These are phyloP conservation scores for Pseudovirgaria hyperparasitica DNA, from an alignment of 2,329 filamentous ascomycete genomes.

Conservation along the genomic window DNA sequence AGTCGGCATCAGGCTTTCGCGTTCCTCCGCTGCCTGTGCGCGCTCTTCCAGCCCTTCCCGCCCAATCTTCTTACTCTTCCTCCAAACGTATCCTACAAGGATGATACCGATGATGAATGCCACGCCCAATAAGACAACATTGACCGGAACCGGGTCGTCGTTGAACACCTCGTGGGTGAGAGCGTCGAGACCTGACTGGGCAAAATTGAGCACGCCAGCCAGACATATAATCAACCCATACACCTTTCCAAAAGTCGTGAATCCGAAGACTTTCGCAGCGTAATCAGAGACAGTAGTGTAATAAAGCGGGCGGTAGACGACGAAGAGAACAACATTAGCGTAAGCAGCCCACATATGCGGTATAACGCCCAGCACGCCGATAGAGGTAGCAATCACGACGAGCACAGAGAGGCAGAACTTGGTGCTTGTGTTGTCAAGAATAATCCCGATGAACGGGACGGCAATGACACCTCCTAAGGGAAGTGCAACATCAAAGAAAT, in stretches of 20 bases:
- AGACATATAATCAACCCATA: slow-evolving; percentile 84
- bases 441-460: slow-evolving; percentile 70
- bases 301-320: slow-evolving; percentile 77
- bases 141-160: slow-evolving; percentile 65
- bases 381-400: slow-evolving; percentile 57
- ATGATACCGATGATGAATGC: slow-evolving; percentile 51
- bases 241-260: slow-evolving; percentile 83
- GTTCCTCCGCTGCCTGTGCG: slow-evolving; percentile 20
- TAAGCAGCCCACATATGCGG: slow-evolving; percentile 62
- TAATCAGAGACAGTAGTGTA: slow-evolving; percentile 88
- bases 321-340: slow-evolving; percentile 63
- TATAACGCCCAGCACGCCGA: slow-evolving; percentile 65
- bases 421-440: slow-evolving; percentile 68
- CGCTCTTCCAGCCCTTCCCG: slow-evolving; percentile 22
- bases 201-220: slow-evolving; percentile 72
- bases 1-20: slow-evolving; percentile 22
- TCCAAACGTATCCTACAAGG: slow-evolving; percentile 55
- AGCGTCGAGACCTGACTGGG: slow-evolving; percentile 66
- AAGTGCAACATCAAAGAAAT: slow-evolving; percentile 75
- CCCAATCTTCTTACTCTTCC: slow-evolving; percentile 32
- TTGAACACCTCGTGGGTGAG: slow-evolving; percentile 61
- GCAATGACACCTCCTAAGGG: slow-evolving; percentile 73
- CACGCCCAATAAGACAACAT: slow-evolving; percentile 50
- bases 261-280: slow-evolving; percentile 82
- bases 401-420: slow-evolving; percentile 57